Evolutionary conservation across 768 basidiomycete species (phyloP).

Genomic region (Agrocybe pediades): DNA sequence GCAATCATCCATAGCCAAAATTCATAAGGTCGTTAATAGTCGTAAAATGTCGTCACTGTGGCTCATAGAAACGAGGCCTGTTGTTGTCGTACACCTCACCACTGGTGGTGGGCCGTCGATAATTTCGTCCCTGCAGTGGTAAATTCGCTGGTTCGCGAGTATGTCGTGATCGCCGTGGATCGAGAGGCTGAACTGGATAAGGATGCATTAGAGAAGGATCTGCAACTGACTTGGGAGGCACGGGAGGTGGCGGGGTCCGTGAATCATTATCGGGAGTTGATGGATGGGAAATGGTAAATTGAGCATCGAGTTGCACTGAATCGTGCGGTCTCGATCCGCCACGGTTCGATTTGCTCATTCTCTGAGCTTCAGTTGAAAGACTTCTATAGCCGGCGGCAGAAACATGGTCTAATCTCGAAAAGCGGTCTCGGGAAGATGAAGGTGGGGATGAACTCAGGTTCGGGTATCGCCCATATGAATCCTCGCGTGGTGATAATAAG

Average conservation of each 20-base stretch:
- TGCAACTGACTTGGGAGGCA: not conserved
- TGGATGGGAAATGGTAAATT: too few relatives aligned
- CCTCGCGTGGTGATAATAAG: not conserved
- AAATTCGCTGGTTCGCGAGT: not conserved
- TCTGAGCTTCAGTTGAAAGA: not conserved
- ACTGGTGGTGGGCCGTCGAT: not conserved
- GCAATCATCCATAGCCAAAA: too few relatives aligned
- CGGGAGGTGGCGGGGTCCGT: not conserved
- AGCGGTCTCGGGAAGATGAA: not conserved
- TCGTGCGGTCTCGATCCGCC: too few relatives aligned
- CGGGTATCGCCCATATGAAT: not conserved
- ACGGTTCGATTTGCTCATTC: too few relatives aligned
- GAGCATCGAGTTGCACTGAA: too few relatives aligned
- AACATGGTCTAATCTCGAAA: constrained; percentile 1
- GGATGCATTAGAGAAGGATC: not conserved
- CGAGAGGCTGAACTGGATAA: not conserved
- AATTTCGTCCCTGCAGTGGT: not conserved
- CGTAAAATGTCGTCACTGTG: too few relatives aligned
- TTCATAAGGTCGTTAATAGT: too few relatives aligned
- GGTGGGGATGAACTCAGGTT: not conserved
- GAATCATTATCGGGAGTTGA: too few relatives aligned
- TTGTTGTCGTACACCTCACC: too few relatives aligned
- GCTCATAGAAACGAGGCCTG: too few relatives aligned
- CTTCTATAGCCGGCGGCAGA: not conserved
- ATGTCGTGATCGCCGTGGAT: not conserved